These are phyloP conservation scores for Hypoxylon perforatum DNA, from an alignment of 495 filamentous ascomycete genomes.

Conservation along the genomic window DNA sequence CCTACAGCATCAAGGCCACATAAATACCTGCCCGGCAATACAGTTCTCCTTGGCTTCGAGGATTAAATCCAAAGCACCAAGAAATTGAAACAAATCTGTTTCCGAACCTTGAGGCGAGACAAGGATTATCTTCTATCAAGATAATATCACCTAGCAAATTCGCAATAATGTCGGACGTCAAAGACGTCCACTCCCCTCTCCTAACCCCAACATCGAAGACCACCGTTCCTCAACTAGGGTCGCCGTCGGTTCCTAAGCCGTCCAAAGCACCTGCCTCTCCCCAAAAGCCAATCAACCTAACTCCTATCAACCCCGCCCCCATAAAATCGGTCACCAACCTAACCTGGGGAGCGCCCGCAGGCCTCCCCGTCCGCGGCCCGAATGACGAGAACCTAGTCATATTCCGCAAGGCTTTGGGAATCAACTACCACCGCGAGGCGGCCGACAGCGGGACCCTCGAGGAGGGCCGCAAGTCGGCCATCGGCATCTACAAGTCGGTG, in stretches of 20 bases:
- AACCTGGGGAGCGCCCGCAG: slow-evolving; percentile 54
- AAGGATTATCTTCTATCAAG: slow-evolving; percentile 3
- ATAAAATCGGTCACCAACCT: slow-evolving; percentile 33
- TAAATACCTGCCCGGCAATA: no score
- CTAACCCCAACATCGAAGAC: slow-evolving; percentile 22
- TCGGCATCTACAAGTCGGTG: slow-evolving; percentile 52
- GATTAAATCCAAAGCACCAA: background rate
- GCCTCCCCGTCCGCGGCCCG: slow-evolving; percentile 49
- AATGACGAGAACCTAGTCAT: slow-evolving; percentile 60
- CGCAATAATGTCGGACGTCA: slow-evolving; percentile 29
- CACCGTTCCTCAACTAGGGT: slow-evolving; percentile 19
- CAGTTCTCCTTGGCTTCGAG: background rate
- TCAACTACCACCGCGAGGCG: slow-evolving; percentile 46
- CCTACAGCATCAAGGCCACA: background rate
- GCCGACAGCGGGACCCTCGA: slow-evolving; percentile 50
- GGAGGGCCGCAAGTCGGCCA: slow-evolving; percentile 50
- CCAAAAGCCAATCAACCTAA: slow-evolving; percentile 24
- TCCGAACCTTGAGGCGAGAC: background rate
- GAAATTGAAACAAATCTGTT: background rate
- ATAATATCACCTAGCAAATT: background rate
- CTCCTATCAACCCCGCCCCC: slow-evolving; percentile 16
- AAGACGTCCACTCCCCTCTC: slow-evolving; percentile 37
- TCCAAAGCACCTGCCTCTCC: slow-evolving; percentile 22
- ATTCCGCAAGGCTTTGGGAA: slow-evolving; percentile 56
- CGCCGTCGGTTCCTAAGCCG: slow-evolving; percentile 22